phyloP scores from a whole-genome alignment of 2,329 filamentous ascomycete species.

The Falciphora oryzae region DNA sequence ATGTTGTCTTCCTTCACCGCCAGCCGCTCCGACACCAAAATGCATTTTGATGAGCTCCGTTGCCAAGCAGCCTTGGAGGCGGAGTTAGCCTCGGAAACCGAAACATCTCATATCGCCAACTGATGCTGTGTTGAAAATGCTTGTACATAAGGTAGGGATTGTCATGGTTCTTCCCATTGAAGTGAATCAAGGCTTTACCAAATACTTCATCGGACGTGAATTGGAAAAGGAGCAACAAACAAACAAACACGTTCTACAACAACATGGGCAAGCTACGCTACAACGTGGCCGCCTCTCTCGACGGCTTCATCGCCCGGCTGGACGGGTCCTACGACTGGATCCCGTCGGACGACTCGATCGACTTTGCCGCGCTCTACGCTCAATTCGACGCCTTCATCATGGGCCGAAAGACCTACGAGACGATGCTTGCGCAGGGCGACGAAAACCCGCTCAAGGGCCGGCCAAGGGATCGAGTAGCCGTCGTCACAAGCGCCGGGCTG shows the following conservation, averaged over 20 bases:
- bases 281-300: constrained; percentile 28
- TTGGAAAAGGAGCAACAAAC: too few species aligned
- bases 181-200: too few species aligned
- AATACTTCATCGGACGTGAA: too few species aligned
- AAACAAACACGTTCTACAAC: background rate
- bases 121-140: too few species aligned
- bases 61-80: too few species aligned
- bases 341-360: constrained; percentile 24
- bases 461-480: constrained; percentile 21
- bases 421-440: constrained; percentile 16
- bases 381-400: constrained; percentile 29
- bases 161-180: too few species aligned
- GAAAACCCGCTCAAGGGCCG: constrained; percentile 19
- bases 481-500: constrained; percentile 22
- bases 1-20: too few species aligned
- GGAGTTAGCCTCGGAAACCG: too few species aligned
- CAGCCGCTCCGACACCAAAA: too few species aligned
- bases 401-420: constrained; percentile 30
- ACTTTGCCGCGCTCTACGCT: constrained; percentile 26
- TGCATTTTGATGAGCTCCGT: too few species aligned
- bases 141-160: too few species aligned
- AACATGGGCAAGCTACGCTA: constrained; percentile 21
- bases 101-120: too few species aligned
- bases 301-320: constrained; percentile 28
- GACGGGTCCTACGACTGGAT: constrained; percentile 27